Base-by-base conservation (phyloP, 305 asterid genomes). In the Fraxinus albicans region DNA sequence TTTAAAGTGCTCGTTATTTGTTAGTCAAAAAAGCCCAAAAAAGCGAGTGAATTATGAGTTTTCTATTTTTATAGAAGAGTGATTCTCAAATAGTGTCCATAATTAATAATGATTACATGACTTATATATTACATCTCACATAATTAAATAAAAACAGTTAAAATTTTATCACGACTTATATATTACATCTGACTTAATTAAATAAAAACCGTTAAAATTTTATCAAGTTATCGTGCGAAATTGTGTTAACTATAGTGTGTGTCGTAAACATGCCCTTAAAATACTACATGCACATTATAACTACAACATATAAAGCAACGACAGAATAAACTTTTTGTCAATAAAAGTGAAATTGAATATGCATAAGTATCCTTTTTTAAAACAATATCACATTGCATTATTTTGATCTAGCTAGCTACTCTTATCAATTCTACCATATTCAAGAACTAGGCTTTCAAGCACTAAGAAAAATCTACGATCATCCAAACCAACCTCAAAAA, bases 1-100 rank as follows among this genome's bases (percentile, higher is more conserved):
- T 75, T 33, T 44, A 38, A 74, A 72, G 58, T 81, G 85, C 82
- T 60, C 76, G 34, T 84, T 72, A 47, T 40, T 40, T 9, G 79
- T 76, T 85, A 79, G 73, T 70, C 47, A 70, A 50, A 69, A 50
- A 80, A 79, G 44, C 40, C 44, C 31, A 40, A 63, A 8, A 63
- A 21, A 58, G 10, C 7, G 33, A 63, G 13, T 23, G 73, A 63
- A 7, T 65, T 2, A 65, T 21, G 73, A 65, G 17, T 21, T 27
- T 23, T 65, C 31, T 65, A 21, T 65, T 13, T 65, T 8, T 65
- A 0, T 65, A 23, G 17, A 25, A 23, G 17, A 8, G 29, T 9
- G 73, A 25, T 65, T 23, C 34, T 65, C 34, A 65, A 23, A 65
- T 65, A 25, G 73, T 65, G 6, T 65, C 73, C 73, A 65, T 9